Base-by-base conservation (phyloP, 2,329 filamentous ascomycete genomes). In the Trichoderma sp. region DNA sequence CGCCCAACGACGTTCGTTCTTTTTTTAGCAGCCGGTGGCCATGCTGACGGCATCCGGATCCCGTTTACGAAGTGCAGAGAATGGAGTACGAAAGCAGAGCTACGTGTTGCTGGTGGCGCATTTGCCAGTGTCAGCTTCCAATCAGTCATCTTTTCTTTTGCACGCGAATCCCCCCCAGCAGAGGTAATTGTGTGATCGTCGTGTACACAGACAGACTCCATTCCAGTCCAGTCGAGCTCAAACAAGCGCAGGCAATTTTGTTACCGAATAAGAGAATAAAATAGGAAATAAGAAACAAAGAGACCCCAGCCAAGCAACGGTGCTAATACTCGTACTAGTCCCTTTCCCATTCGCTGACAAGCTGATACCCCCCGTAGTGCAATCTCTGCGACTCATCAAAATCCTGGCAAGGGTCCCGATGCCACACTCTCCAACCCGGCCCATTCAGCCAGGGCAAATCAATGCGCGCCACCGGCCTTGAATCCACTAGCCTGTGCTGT, bases 361-460 rank as follows among this genome's bases (percentile, higher is more conserved):
- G 56, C 66, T 69, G 56, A 60, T 51, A 34, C 57, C 39, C 66
- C 66, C 67, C 28, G 67, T 61, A 61, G 57, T 62, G 67, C 67
- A 70, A 70, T 70, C 67, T 70, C 67, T 62, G 67, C 67, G 67
- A 70, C 67, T 70, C 67, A 62, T 62, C 57, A 61, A 70, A 61
- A 62, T 34, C 57, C 67, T 62, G 18, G 67, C 67, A 53, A 70
- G 57, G 66, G 57, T 4, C 56, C 67, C 36, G 67, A 62, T 70
- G 67, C 36, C 57, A 70, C 67, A 67, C 67, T 36, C 34, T 15
- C 14, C 0, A 36, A 36, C 34, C 34, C 56, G 39, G 57, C 12
- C n/a, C 67, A 21, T 18, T 53, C 39, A 60, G 36, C 66, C 66
- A 61, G 66, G 66, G 66, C 66, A 70, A 69, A 70, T 70, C 57